Conservation (phyloP, 768 basidiomycete genomes). For the Astraeus odoratus region DNA sequence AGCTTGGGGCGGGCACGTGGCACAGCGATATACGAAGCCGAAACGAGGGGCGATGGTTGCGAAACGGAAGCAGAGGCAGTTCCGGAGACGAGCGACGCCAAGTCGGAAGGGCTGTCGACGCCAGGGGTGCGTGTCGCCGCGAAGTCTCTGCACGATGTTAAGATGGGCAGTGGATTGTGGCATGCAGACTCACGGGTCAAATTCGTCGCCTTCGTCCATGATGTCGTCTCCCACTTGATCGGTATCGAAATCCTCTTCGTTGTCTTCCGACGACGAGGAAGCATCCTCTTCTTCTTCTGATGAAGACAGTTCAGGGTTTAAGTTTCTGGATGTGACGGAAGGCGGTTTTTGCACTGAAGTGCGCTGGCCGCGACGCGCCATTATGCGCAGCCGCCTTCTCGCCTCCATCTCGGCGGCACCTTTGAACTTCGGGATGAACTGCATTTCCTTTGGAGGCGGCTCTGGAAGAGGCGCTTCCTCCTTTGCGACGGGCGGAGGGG, state of each 20-base stretch:
- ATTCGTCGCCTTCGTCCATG: constrained; percentile 65
- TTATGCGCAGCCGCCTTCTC: constrained; percentile 57
- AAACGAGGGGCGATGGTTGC: constrained; percentile 46
- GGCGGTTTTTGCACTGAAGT: constrained; percentile 20
- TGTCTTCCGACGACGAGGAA: constrained; percentile 42
- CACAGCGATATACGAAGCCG: constrained; percentile 37
- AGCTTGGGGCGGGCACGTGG: too few species aligned
- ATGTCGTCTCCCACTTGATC: constrained; percentile 41
- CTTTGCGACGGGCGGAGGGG: constrained; percentile 3
- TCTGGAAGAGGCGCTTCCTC: constrained; percentile 12
- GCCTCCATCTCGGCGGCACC: constrained; percentile 85
- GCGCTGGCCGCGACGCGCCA: constrained; percentile 44
- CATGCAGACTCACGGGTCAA: constrained; percentile 59
- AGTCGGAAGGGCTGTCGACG: constrained; percentile 56
- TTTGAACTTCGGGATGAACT: constrained; percentile 73
- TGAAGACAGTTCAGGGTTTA: constrained; percentile 44
- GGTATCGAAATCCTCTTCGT: constrained; percentile 49
- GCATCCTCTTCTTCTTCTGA: constrained; percentile 47
- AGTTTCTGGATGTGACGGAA: constrained; percentile 27
- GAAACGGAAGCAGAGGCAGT: constrained; percentile 48
- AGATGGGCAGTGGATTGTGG: background rate
- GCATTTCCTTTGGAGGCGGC: constrained; percentile 44
- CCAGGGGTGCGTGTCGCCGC: constrained; percentile 49
- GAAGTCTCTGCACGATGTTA: constrained; percentile 48
- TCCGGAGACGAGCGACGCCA: constrained; percentile 51